Percentiles rank a stretch among this genome's conserved stretches.
phyloP scores from a whole-genome alignment of 352 stramenopile species.

The Phytophthora macrochlamydospora region DNA sequence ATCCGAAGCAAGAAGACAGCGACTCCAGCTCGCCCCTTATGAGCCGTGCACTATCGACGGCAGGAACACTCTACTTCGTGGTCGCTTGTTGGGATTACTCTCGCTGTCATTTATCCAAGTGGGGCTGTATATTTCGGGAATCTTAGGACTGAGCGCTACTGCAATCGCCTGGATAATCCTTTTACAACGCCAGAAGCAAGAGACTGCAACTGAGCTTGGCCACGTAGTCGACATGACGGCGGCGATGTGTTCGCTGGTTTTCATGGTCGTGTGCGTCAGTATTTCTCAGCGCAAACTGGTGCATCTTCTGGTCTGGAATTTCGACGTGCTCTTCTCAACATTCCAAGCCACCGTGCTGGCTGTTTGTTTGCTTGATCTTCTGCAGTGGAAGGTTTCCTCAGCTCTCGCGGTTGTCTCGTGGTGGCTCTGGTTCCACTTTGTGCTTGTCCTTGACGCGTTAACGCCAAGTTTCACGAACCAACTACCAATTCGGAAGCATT shows the following conservation, averaged over 20 bases:
- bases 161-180: constrained; percentile 12
- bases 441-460: constrained; percentile 52
- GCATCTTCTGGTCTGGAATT: constrained; percentile 21
- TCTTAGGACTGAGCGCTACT: constrained; percentile 13
- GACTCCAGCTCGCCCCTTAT: constrained; percentile 14
- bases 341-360: constrained; percentile 19
- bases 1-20: background rate
- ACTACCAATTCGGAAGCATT: constrained; percentile 14
- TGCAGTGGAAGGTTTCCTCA: constrained; percentile 34
- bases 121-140: constrained; percentile 5
- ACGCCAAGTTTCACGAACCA: constrained; percentile 29
- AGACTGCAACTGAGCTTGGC: constrained; percentile 2
- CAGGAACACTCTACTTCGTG: constrained; percentile 13
- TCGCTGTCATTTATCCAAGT: constrained; percentile 6
- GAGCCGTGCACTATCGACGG: constrained; percentile 11
- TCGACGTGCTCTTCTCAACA: constrained; percentile 33
- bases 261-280: constrained; percentile 8
- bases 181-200: background rate
- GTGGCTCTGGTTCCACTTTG: constrained; percentile 55
- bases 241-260: constrained; percentile 8
- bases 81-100: constrained; percentile 4
- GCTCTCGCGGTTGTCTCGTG: constrained; percentile 43
- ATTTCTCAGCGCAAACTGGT: constrained; percentile 25
- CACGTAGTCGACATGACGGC: background rate
- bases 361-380: constrained; percentile 37